Conservation (phyloP, 1,284 basidiomycete genomes). For the Ceratobasidium sp. region DNA sequence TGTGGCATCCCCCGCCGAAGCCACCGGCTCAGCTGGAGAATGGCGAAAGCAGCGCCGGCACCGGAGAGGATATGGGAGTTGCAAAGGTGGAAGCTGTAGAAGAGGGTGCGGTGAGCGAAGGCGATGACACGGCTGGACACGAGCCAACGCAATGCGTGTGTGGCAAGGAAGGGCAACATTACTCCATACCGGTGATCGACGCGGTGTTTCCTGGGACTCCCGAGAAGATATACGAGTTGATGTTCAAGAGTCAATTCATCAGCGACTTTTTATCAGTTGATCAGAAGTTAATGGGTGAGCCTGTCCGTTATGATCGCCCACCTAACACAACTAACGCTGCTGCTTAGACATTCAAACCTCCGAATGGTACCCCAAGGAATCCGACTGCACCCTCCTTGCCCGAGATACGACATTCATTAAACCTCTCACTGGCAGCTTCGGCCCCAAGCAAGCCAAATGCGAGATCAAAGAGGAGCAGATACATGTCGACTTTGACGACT, state of each 20-base stretch:
- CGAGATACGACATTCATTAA: slow-evolving; percentile 96
- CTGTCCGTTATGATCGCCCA: neutral
- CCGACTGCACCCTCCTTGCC: slow-evolving; percentile 77
- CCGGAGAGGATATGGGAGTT: slow-evolving; percentile 5
- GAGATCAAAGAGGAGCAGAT: slow-evolving; percentile 88
- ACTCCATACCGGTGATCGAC: slow-evolving; percentile 80
- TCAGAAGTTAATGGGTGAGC: slow-evolving; percentile 89
- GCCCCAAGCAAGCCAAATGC: slow-evolving; percentile 95
- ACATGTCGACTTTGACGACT: slow-evolving; percentile 87
- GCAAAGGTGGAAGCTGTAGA: neutral
- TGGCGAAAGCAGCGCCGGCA: slow-evolving; percentile 53
- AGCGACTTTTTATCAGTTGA: slow-evolving; percentile 90
- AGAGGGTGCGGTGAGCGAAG: slow-evolving; percentile 3
- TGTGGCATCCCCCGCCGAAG: slow-evolving; percentile 35
- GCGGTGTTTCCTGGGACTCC: slow-evolving; percentile 87
- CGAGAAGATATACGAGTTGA: slow-evolving; percentile 94
- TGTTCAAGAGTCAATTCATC: slow-evolving; percentile 96
- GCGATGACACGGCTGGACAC: neutral
- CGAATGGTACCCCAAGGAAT: slow-evolving; percentile 82
- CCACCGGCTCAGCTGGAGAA: slow-evolving; percentile 44
- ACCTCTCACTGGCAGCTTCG: slow-evolving; percentile 87
- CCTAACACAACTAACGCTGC: neutral
- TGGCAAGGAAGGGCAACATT: slow-evolving; percentile 79
- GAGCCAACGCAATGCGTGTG: slow-evolving; percentile 79
- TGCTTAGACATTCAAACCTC: slow-evolving; percentile 87